A percentile compares a stretch with the other conserved stretches of the same genome.
These are phyloP conservation scores for Amesomyces nigricolor DNA, from an alignment of 2,329 filamentous ascomycete species.

Conservation along the genomic window DNA sequence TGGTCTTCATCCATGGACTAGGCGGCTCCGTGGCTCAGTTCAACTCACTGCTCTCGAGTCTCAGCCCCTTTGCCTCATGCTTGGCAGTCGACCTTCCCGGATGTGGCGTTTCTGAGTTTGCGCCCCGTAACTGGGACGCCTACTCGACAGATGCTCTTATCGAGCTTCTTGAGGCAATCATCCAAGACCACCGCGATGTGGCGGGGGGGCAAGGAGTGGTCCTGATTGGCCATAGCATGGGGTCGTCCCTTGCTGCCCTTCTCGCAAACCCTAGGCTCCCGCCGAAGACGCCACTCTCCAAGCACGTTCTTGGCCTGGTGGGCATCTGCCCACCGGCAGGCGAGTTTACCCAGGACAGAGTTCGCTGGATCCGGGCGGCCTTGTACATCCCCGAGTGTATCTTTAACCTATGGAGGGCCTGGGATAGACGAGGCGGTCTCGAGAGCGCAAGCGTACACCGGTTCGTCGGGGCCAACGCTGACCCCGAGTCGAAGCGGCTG, in stretches of 20 bases:
- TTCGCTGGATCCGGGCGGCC: constrained; percentile 48
- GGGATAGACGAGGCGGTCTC: constrained; percentile 73
- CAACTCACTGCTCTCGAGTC: constrained; percentile 69
- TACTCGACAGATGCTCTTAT: constrained; percentile 73
- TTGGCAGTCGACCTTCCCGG: constrained; percentile 86
- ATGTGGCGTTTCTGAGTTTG: constrained; percentile 74
- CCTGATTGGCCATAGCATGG: constrained; percentile 85
- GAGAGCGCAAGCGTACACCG: constrained; percentile 73
- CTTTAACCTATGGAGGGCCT: constrained; percentile 70
- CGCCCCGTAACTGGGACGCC: constrained; percentile 64
- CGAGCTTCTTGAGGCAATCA: constrained; percentile 67
- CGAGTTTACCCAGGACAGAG: constrained; percentile 51
- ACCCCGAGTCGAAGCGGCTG: constrained; percentile 58
- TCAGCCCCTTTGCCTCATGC: constrained; percentile 78
- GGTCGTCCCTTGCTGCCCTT: constrained; percentile 69
- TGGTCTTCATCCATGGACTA: constrained; percentile 89
- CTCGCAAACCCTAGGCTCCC: constrained; percentile 51
- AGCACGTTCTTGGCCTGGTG: constrained; percentile 68
- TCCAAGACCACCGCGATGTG: constrained; percentile 65
- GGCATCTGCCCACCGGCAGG: constrained; percentile 74
- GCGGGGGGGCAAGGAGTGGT: constrained; percentile 65
- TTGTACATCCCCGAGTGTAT: constrained; percentile 64
- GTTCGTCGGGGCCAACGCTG: constrained; percentile 65
- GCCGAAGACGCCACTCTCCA: constrained; percentile 47
- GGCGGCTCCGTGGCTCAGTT: constrained; percentile 93